Percentiles rank a stretch among this genome's conserved stretches.
Evolutionary conservation across 805 yeast species (phyloP).

Genomic region (Suhomyces sp.): DNA sequence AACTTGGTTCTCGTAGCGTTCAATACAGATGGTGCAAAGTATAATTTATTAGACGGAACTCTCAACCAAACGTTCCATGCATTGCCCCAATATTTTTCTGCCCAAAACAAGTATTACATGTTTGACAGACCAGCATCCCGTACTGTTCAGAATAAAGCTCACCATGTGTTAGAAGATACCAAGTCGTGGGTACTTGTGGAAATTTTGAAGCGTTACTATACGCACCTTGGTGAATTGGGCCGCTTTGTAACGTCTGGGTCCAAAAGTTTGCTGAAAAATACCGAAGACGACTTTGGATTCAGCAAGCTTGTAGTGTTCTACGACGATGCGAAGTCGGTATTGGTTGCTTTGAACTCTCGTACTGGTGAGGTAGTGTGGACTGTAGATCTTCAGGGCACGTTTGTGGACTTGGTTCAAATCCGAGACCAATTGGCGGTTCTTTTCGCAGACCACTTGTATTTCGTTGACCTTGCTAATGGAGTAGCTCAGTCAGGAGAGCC

Average conservation of each 20-base stretch:
- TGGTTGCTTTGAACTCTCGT: constrained; percentile 11
- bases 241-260: constrained; percentile 14
- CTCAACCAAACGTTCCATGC: constrained; percentile 1
- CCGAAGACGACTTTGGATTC: constrained; percentile 26
- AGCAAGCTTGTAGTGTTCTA: constrained; percentile 29
- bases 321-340: constrained; percentile 12
- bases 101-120: constrained; percentile 15
- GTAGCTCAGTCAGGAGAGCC: constrained; percentile 2
- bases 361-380: constrained; percentile 2
- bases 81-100: constrained; percentile 1
- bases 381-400: neutral
- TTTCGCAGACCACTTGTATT: constrained; percentile 8
- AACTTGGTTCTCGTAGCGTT: neutral
- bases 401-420: constrained; percentile 11
- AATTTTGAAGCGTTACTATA: constrained; percentile 18
- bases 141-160: constrained; percentile 25
- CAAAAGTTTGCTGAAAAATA: neutral
- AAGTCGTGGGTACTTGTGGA: constrained; percentile 8
- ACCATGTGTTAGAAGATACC: constrained; percentile 30
- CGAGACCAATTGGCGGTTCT: constrained; percentile 13
- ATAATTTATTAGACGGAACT: constrained; percentile 9
- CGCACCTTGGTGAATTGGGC: constrained; percentile 37
- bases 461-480: constrained; percentile 16
- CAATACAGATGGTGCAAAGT: constrained; percentile 5
- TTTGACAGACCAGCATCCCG: constrained; percentile 32